Evolutionary conservation across 768 basidiomycete species (phyloP), one percentile per base, ranked within the genome.

Genomic region (Agrocybe praecox): DNA sequence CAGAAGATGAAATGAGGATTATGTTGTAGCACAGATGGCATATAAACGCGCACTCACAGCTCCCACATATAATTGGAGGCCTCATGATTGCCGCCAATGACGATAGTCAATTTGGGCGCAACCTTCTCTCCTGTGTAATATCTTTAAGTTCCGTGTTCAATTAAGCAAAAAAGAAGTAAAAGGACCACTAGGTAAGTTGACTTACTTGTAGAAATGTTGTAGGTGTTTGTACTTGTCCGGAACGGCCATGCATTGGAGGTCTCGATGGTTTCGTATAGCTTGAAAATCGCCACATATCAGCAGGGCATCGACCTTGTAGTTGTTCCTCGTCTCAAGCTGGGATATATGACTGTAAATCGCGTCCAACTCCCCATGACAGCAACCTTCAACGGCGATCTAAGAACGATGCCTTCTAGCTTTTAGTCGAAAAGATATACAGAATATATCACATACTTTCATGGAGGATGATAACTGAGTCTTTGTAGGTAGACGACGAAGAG

Each of bases 21-120:
- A 11, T 2, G 6, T 14, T n/a, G n/a, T 42, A 21, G 15, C 33
- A 10, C 7, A 34, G n/a, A 50, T 29, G 26, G 26, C 48, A 12
- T 29, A 29, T 5, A 34, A 34, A 18, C 18, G 15, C 26, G 1
- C 6, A 76, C 90, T 72, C 65, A 94, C 92, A 97, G 73, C 70
- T 99, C 97, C 89, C 93, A 96, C 75, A 98, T 80, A 67, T 98
- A 97, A 63, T 95, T 97, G 19, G 92, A 95, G 1, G 94, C 94
- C 73, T 98, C 97, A 69, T 98, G 97, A 68, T 98, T 98, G 9
- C 97, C 97, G 15, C 97, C 97, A 65, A 98, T 97, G 48, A 98
- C 86, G 12, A 99, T 77, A 0, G 97, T 99, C 69, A 96, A 72
- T 4, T 96, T 71, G 0, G 96, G 94, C 2, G 96, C 95, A n/a